Conservation (phyloP, 345 rosid genomes). For the Gossypium herbaceum region DNA sequence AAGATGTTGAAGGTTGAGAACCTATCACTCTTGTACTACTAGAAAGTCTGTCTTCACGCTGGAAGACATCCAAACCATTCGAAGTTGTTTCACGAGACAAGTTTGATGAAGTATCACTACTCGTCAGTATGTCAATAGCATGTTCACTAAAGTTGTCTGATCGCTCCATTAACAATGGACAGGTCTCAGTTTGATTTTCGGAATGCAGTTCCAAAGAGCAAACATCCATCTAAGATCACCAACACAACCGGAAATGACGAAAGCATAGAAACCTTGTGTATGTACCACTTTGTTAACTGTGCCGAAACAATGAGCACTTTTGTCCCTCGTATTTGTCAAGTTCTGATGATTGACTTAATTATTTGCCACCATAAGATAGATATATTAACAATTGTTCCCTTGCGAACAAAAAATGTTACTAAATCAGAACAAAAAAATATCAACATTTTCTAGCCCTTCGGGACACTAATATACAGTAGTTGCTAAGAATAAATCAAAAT, state of each 20-base stretch:
- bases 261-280: conserved; percentile 43
- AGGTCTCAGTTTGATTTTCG: conserved; percentile 38
- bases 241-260: conserved; percentile 21
- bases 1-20: conserved; percentile 43
- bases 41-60: conserved; percentile 49
- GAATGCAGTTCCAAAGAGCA: conserved; percentile 47
- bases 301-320: background rate
- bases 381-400: conserved; percentile 21
- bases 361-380: conserved; percentile 23
- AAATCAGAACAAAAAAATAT: conserved; percentile 6
- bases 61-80: conserved; percentile 45
- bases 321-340: conserved; percentile 2
- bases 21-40: conserved; percentile 29
- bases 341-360: conserved; percentile 8
- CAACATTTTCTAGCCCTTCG: background rate
- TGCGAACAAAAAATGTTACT: conserved; percentile 14
- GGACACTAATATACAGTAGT: background rate
- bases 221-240: conserved; percentile 75
- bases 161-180: conserved; percentile 73
- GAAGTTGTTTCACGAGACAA: conserved; percentile 52
- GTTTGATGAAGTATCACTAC: conserved; percentile 38
- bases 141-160: conserved; percentile 51
- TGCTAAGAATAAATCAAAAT: background rate
- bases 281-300: conserved; percentile 6
- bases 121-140: conserved; percentile 54